Evolutionary conservation across 176 grass and related monocot species (phyloP), one percentile per base, ranked within the genome.

Genomic region (Carex parvula): DNA sequence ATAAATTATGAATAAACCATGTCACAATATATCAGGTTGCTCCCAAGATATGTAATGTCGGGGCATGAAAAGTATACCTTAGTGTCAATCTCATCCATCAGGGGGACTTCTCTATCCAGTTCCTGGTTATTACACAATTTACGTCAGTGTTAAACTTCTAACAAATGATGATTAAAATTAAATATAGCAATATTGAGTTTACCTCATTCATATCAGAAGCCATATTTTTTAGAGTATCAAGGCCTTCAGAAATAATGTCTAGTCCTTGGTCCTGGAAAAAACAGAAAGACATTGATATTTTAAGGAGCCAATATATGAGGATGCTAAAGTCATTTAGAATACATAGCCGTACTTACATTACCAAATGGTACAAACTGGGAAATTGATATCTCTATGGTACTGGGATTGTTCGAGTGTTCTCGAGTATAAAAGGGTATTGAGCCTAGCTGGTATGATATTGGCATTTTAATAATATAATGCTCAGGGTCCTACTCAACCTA

Each of bases 141-240:
- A 7, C 0, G 6, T 78, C 15, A 33, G 73, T 56, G 11, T 17
- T 57, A 53, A 78, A 33, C 6, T 32, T 52, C 70, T 9, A 89
- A 87, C 46, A 86, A 18, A 57, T 1, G 2, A 83, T 69, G 55
- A 17, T 26, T 18, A 20, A 56, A 84, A 30, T 54, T 17, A 64
- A 60, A 58, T 79, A 59, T 46, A 85, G 37, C 1, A 80, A 74
- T 44, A 88, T 63, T 3, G 2, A 80, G 5, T 14, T 0, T 62
- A 99, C 97, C 92, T 99, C 97, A 50, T 99, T 92, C 97, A 99
- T 99, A 83, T 96, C 97, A 82, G 84, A 81, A 24, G 97, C 97
- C 97, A 99, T 95, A 60, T 94, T 92, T 79, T 94, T 99, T 22
- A 99, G 83, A 44, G 97, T 95, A 79, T 89, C 90, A 53, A 99